A percentile compares a stretch with the other conserved stretches of the same genome.
Evolutionary conservation across 2,329 filamentous ascomycete genomes (phyloP).

Genomic region (Venturia oleaginea): DNA sequence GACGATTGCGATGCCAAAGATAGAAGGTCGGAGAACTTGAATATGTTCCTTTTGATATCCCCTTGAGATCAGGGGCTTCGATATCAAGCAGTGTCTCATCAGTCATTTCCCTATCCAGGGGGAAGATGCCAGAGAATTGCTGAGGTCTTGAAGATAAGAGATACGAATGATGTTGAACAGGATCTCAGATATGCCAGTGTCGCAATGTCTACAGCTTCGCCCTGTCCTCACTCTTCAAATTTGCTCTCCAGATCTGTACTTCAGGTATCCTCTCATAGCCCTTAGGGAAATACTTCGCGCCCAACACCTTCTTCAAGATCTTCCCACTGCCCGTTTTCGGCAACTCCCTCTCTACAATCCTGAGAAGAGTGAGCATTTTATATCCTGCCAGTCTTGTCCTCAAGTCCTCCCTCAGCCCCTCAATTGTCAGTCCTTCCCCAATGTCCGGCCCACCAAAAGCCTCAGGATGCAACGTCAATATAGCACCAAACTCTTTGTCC

Average conservation of each 20-base stretch:
- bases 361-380: constrained; percentile 40
- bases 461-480: constrained; percentile 35
- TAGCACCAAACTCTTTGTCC: constrained; percentile 46
- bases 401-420: constrained; percentile 35
- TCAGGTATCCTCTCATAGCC: constrained; percentile 20
- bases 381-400: constrained; percentile 37
- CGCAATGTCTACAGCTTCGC: not conserved
- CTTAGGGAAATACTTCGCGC: constrained; percentile 30
- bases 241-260: constrained; percentile 23
- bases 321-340: constrained; percentile 42
- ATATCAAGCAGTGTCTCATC: no score
- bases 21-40: no score
- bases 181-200: not conserved
- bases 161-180: not conserved
- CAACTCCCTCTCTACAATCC: constrained; percentile 36
- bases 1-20: no score
- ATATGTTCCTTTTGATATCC: no score
- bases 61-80: no score
- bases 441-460: not conserved
- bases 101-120: no score
- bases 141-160: no score
- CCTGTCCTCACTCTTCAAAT: not conserved
- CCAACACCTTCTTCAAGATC: constrained; percentile 41
- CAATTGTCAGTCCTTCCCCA: constrained; percentile 26
- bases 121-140: no score